Evolutionary conservation across 2,329 filamentous ascomycete species (phyloP).

Genomic region (Ophiostoma sp.): DNA sequence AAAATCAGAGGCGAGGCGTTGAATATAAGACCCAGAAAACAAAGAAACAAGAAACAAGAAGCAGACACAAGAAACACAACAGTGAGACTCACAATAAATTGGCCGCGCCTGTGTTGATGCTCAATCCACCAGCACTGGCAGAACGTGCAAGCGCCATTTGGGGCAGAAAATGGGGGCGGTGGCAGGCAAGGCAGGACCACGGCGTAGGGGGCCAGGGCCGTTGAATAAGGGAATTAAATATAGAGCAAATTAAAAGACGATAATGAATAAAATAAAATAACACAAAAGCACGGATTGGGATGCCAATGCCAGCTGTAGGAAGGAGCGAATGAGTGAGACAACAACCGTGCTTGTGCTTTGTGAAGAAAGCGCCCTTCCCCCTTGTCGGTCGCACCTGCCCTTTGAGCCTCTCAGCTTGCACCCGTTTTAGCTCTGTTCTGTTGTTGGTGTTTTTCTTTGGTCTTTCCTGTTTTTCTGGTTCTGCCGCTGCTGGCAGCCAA

Average conservation of each 20-base stretch:
- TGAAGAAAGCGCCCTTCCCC: neutral
- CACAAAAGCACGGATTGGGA: neutral
- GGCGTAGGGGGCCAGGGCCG: neutral
- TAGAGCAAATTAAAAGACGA: constrained; percentile 7
- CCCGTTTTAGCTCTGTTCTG: too few relatives aligned
- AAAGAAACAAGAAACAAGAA: neutral
- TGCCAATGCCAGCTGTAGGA: neutral
- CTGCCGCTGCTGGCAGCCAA: neutral
- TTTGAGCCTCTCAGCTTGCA: neutral
- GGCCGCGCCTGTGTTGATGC: constrained; percentile 58
- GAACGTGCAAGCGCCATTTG: constrained; percentile 51
- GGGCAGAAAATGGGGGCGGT: constrained; percentile 5
- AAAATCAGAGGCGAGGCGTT: neutral
- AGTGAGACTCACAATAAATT: constrained; percentile 47
- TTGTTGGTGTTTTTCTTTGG: neutral
- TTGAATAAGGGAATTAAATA: neutral
- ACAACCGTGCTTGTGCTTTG: constrained; percentile 1
- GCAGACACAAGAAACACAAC: neutral
- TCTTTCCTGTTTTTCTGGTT: constrained; percentile 3
- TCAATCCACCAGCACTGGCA: constrained; percentile 55
- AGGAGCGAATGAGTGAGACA: neutral
- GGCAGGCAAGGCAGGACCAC: neutral
- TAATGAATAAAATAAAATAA: neutral
- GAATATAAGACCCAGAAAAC: neutral
- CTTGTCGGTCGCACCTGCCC: constrained; percentile 6